A percentile compares a stretch with the other conserved stretches of the same genome.
These are phyloP conservation scores for Cerrena zonata DNA, from an alignment of 1,284 basidiomycete genomes.

Conservation along the genomic window DNA sequence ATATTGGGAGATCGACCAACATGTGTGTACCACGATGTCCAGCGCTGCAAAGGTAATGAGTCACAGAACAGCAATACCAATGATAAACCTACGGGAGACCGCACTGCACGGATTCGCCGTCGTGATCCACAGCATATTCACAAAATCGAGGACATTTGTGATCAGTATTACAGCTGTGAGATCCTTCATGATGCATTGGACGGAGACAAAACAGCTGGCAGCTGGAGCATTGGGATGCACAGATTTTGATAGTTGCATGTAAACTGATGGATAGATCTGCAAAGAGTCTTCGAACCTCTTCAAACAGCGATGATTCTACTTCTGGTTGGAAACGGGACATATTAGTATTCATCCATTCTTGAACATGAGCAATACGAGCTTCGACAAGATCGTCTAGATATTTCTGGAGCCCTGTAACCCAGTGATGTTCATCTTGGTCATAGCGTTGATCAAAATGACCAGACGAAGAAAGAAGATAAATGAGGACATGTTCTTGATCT, in stretches of 20 bases:
- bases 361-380: conserved; percentile 35
- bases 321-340: conserved; percentile 34
- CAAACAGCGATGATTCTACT: conserved; percentile 38
- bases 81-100: conserved; percentile 43
- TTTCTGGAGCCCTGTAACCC: conserved; percentile 32
- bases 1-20: conserved; percentile 27
- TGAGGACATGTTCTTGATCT: conserved; percentile 28
- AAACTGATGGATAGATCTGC: conserved; percentile 39
- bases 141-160: conserved; percentile 43
- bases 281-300: conserved; percentile 40
- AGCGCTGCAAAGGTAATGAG: conserved; percentile 45
- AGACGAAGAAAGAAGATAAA: conserved; percentile 31
- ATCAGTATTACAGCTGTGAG: conserved; percentile 44
- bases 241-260: conserved; percentile 41
- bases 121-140: conserved; percentile 35
- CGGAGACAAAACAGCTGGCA: conserved; percentile 48
- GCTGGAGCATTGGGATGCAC: conserved; percentile 37
- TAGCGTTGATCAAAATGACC: conserved; percentile 26
- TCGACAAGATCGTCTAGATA: conserved; percentile 31
- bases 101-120: conserved; percentile 28
- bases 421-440: conserved; percentile 32
- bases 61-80: too few species aligned
- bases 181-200: conserved; percentile 38
- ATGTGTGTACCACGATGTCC: conserved; percentile 52
- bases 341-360: conserved; percentile 46